phyloP scores from a whole-genome alignment of 1,284 basidiomycete species.

The Athelia sp. region DNA sequence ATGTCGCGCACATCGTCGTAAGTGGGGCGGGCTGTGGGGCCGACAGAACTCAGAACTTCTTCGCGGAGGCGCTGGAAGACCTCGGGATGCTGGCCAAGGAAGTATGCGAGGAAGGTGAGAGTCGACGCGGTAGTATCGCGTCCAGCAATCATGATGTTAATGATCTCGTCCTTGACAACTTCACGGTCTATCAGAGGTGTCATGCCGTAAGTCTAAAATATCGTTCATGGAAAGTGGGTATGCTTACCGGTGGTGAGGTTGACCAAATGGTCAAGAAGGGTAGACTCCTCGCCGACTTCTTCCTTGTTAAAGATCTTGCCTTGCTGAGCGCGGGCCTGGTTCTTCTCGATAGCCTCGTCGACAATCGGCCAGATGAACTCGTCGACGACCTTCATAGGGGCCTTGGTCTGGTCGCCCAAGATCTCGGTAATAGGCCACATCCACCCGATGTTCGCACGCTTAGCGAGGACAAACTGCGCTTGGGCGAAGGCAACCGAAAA shows the following conservation, averaged over 20 bases:
- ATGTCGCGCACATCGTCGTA: slow-evolving; percentile 24
- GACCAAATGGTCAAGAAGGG: slow-evolving; percentile 11
- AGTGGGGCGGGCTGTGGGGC: slow-evolving; percentile 15
- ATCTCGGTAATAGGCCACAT: slow-evolving; percentile 16
- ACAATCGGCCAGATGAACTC: slow-evolving; percentile 15
- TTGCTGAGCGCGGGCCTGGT: no score
- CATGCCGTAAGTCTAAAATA: no score
- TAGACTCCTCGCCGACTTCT: slow-evolving; percentile 7
- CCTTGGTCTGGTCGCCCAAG: slow-evolving; percentile 11
- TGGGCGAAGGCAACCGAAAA: slow-evolving; percentile 8
- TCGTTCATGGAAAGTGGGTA: no score
- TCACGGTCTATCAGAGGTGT: slow-evolving; percentile 14
- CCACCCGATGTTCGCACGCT: neutral
- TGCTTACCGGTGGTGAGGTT: no score
- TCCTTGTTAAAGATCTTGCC: no score
- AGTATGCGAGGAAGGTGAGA: slow-evolving; percentile 23
- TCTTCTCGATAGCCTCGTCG: slow-evolving; percentile 12
- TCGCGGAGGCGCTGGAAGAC: slow-evolving; percentile 22
- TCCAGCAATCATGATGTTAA: slow-evolving; percentile 20
- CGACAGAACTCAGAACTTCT: slow-evolving; percentile 23
- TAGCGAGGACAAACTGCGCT: slow-evolving; percentile 2
- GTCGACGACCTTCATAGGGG: slow-evolving; percentile 13
- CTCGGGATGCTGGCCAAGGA: slow-evolving; percentile 23
- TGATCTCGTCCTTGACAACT: slow-evolving; percentile 19
- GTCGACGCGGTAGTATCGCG: slow-evolving; percentile 20